Conservation (phyloP, 2,329 filamentous ascomycete species). For the Coniochaeta sp. region DNA sequence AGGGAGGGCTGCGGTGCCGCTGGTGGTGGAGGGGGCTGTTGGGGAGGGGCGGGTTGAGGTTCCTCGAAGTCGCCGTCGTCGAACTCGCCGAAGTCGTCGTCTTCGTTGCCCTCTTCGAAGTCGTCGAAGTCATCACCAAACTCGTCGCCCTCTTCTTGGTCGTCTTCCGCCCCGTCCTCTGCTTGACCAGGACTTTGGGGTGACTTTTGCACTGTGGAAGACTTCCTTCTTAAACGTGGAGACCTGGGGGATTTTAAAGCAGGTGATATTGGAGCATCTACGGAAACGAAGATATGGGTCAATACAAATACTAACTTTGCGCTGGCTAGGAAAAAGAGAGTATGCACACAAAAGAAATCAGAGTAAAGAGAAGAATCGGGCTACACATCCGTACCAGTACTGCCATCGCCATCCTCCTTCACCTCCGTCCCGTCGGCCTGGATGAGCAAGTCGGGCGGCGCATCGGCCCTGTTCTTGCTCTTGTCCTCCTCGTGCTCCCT, state of each 20-base stretch:
- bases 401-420: constrained; percentile 18
- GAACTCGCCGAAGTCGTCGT: constrained; percentile 61
- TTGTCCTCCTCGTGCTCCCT: constrained; percentile 36
- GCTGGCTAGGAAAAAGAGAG: constrained; percentile 8
- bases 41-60: constrained; percentile 11
- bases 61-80: constrained; percentile 63
- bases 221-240: constrained; percentile 22
- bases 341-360: too few species aligned
- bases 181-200: constrained; percentile 16
- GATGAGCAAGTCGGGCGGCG: constrained; percentile 45
- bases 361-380: constrained; percentile 14
- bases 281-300: constrained; percentile 19
- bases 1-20: not conserved
- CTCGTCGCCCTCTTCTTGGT: constrained; percentile 33
- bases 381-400: constrained; percentile 30
- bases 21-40: not conserved
- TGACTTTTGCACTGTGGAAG: constrained; percentile 16
- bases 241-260: constrained; percentile 21
- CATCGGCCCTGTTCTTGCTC: constrained; percentile 41
- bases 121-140: constrained; percentile 57
- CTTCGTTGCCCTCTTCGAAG: constrained; percentile 51
- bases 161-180: constrained; percentile 21
- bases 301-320: constrained; percentile 9
- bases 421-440: constrained; percentile 33
- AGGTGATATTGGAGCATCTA: constrained; percentile 30